Evolutionary conservation across 176 grass and related monocot genomes (phyloP), one percentile per base, ranked within the genome.

Genomic region (Otatea glauca): DNA sequence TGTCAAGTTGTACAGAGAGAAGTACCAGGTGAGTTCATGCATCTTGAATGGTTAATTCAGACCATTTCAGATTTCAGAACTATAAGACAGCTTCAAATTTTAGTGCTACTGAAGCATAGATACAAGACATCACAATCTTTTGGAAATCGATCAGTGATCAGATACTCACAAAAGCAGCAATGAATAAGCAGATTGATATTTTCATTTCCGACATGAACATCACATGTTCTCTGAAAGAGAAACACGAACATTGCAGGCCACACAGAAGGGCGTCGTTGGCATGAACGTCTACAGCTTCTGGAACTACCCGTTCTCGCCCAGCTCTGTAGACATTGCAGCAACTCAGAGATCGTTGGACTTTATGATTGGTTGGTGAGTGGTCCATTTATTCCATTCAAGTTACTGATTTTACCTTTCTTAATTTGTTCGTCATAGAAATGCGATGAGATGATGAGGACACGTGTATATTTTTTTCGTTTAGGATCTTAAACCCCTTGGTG

Each of bases 251-350:
- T 70, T 75, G 74, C 83, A 94, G 90, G 86, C 72, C n/a, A 72
- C 67, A 13, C 94, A 97, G 80, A 85, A 90, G 63, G 94, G 94
- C 13, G 24, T 56, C 20, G 68, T 97, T 15, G 94, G 94, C 49
- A 76, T 92, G 41, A 97, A 94, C 20, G 5, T 94, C 34, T 97
- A 97, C 90, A 88, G 80, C 69, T 88, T 81, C 82, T 97, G 94
- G 94, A 68, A 38, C 55, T 97, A 97, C 76, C 88, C 94, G 0
- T 91, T 85, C 82, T 72, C 90, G 0, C 5, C 47, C 24, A 84
- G 56, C 62, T 24, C 70, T 5, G 80, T 79, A n/a, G 94, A 97
- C 44, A 37, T 91, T 3, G 32, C 29, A 50, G 92, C 94, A 11
- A 55, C 92, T 7, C 85, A 91, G 85, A 92, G 94, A 81, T 21